Evolutionary conservation across 1,284 basidiomycete genomes (phyloP).

Genomic region (Heterobasidion irregulare): DNA sequence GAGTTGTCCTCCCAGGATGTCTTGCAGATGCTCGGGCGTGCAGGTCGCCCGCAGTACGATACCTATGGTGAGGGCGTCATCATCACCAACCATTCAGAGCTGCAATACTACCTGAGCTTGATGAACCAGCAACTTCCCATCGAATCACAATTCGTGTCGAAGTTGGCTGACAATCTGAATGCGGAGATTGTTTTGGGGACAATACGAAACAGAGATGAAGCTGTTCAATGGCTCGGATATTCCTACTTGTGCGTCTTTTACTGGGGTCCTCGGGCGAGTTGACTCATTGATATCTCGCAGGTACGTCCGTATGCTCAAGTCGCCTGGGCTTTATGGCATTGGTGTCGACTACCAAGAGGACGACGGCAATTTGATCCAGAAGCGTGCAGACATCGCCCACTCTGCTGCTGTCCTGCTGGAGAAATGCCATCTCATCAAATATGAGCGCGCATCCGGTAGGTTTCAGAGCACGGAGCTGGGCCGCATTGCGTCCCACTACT

Average conservation of each 20-base stretch:
- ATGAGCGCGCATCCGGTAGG: conserved; percentile 83
- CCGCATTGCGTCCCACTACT: conserved; percentile 94
- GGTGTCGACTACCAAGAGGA: conserved; percentile 88
- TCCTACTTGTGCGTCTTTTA: conserved; percentile 74
- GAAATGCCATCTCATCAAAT: conserved; percentile 91
- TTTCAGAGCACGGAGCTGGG: conserved; percentile 93
- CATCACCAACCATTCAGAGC: conserved; percentile 95
- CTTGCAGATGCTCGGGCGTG: conserved; percentile 97
- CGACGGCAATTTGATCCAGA: conserved; percentile 82
- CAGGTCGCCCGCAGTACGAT: conserved; percentile 96
- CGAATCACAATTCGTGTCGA: conserved; percentile 91
- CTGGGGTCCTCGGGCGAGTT: not conserved
- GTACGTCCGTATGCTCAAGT: conserved; percentile 95
- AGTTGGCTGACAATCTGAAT: conserved; percentile 93
- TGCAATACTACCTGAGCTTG: conserved; percentile 94
- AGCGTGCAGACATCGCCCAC: conserved; percentile 91
- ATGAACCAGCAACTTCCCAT: conserved; percentile 96
- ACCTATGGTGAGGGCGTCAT: conserved; percentile 98
- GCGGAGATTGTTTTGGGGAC: conserved; percentile 97
- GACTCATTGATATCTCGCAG: conserved; percentile 24
- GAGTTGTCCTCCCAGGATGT: conserved; percentile 97
- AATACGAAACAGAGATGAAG: conserved; percentile 93
- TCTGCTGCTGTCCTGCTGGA: conserved; percentile 92
- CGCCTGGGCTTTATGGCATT: conserved; percentile 86
- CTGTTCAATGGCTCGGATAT: conserved; percentile 95